phyloP scores from a whole-genome alignment of 345 rosid genomes.

The Dovyalis caffra region DNA sequence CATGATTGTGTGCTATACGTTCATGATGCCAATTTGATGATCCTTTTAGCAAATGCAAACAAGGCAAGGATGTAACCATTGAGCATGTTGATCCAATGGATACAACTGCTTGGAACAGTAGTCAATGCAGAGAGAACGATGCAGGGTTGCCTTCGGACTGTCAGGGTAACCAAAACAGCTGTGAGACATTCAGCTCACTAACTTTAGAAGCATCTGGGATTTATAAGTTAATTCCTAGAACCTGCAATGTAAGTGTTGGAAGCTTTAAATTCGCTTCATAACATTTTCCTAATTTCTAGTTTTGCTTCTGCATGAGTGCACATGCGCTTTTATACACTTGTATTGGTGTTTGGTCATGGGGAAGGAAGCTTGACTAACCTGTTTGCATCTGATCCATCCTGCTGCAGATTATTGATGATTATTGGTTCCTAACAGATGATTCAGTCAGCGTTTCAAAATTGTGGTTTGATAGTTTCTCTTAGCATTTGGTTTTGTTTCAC shows the following conservation, averaged over 20 bases:
- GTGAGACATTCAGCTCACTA: slow-evolving; percentile 7
- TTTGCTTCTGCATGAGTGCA: no score
- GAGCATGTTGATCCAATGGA: slow-evolving; percentile 18
- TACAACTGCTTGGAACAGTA: slow-evolving; percentile 13
- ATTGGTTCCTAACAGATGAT: slow-evolving; percentile 63
- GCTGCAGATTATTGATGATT: slow-evolving; percentile 58
- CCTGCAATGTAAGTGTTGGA: slow-evolving; percentile 47
- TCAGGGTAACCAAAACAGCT: slow-evolving; percentile 6
- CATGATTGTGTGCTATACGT: neutral
- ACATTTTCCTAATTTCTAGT: neutral
- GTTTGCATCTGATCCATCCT: slow-evolving; percentile 6
- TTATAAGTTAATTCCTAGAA: slow-evolving; percentile 56
- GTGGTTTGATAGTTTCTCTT: slow-evolving; percentile 39
- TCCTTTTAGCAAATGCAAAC: slow-evolving; percentile 51
- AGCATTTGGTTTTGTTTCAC: neutral
- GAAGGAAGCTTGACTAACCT: neutral
- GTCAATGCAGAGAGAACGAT: slow-evolving; percentile 17
- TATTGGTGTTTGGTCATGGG: neutral
- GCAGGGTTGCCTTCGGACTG: slow-evolving; percentile 18
- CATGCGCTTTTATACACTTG: neutral
- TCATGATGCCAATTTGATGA: neutral
- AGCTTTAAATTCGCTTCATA: neutral
- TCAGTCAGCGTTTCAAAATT: slow-evolving; percentile 50
- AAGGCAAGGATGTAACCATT: slow-evolving; percentile 29
- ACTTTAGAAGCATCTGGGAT: slow-evolving; percentile 36